Base-by-base conservation (phyloP, 2,329 filamentous ascomycete species). In the Cryphonectria nitschkei region DNA sequence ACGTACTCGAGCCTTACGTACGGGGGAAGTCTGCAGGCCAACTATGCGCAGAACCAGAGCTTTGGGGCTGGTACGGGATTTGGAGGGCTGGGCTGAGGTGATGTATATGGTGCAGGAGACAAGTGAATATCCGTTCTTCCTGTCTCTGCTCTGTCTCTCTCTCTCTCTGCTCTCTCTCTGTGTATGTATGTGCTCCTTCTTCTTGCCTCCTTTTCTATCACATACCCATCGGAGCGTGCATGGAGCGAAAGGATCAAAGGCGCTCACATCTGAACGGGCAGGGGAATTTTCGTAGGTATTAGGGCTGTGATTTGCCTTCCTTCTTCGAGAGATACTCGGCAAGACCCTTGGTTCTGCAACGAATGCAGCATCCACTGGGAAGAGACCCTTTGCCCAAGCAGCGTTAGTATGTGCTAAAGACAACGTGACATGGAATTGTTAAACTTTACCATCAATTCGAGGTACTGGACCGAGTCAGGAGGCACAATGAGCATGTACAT, bases 1-100 rank as follows among this genome's bases (percentile, higher is more conserved):
- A 37, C n/a, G n/a, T 74, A 75, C 46, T 54, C 65, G 39, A 70
- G 37, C 29, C 37, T 75, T 22, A 74, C 73, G 2, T 74, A 75
- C 65, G 74, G 73, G 1, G 74, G 73, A 0, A 72, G 73, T 13
- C 43, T 75, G 26, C 74, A 75, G 22, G 70, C 56, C 16, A 68
- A 74, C 37, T 74, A 67, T 41, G 65, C 73, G 11, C 73, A 70
- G 41, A 71, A 68, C 14, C 73, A 73, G 37, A 68, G 69, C 16
- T 65, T 61, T 26, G 67, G 56, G n/a, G 14, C 60, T 37, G 65
- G 65, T 26, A 34, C 41, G 16, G n/a, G 41, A 8, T 37, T 65
- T n/a, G 32, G 26, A n/a, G 19, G 22, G 16, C 1, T n/a, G 26
- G 22, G 39, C 2, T 64, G n/a, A 46, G 26, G 32, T 22, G 41